A percentile compares a stretch with the other conserved stretches of the same genome.
Evolutionary conservation across 2,329 filamentous ascomycete genomes (phyloP).

Genomic region (Anisogramma anomala): DNA sequence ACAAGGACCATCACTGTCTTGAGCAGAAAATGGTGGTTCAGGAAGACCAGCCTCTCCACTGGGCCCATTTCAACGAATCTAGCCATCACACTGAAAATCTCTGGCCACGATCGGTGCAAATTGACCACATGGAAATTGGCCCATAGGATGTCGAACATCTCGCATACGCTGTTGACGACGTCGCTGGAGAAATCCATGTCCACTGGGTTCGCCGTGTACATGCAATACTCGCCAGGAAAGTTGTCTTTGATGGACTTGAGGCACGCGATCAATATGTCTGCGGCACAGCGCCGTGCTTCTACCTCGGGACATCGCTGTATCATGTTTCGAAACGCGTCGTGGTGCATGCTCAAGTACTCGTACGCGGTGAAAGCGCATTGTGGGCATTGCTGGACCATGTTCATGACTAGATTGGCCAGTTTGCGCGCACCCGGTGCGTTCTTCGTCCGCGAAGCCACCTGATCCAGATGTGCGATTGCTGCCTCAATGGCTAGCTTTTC

Average conservation of each 20-base stretch:
- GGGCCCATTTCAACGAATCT: slow-evolving; percentile 52
- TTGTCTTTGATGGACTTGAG: slow-evolving; percentile 40
- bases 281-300: slow-evolving; percentile 41
- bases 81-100: slow-evolving; percentile 62
- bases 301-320: slow-evolving; percentile 49
- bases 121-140: slow-evolving; percentile 44
- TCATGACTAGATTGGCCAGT: slow-evolving; percentile 32
- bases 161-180: slow-evolving; percentile 29
- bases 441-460: slow-evolving; percentile 61
- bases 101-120: slow-evolving; percentile 55
- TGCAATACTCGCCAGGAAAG: slow-evolving; percentile 36
- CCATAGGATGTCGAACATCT: slow-evolving; percentile 47
- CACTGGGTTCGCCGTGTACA: slow-evolving; percentile 4
- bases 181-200: slow-evolving; percentile 23
- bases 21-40: slow-evolving; percentile 49
- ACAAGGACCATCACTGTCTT: slow-evolving; percentile 48
- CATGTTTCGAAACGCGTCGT: slow-evolving; percentile 50
- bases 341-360: slow-evolving; percentile 46
- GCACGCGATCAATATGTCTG: slow-evolving; percentile 39
- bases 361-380: slow-evolving; percentile 48
- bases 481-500: slow-evolving; percentile 43
- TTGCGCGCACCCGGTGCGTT: slow-evolving; percentile 51
- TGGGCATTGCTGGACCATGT: slow-evolving; percentile 37
- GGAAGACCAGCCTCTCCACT: slow-evolving; percentile 44
- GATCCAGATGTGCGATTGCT: slow-evolving; percentile 57